Conservation (phyloP, 2,329 filamentous ascomycete species). For the Leptographium procerum region DNA sequence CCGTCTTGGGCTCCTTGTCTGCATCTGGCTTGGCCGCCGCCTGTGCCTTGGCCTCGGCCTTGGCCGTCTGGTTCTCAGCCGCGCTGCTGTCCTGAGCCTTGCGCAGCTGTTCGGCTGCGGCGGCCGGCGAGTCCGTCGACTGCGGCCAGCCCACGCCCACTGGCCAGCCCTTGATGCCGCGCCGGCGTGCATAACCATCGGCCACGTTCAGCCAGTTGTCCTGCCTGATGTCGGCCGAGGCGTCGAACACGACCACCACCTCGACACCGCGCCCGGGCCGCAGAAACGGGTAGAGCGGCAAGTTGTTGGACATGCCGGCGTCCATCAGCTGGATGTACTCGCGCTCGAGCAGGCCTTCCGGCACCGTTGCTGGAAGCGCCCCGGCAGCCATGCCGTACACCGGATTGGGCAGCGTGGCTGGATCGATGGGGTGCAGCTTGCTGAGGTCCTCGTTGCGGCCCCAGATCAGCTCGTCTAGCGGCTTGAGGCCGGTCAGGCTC, state of each 20-base stretch:
- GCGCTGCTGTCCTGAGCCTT: slow-evolving; percentile 43
- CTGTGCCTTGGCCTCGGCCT: slow-evolving; percentile 40
- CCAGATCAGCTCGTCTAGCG: slow-evolving; percentile 72
- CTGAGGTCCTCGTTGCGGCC: slow-evolving; percentile 73
- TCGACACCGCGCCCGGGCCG: slow-evolving; percentile 82
- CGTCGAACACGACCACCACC: slow-evolving; percentile 85
- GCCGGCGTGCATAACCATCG: slow-evolving; percentile 83
- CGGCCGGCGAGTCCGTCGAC: slow-evolving; percentile 40
- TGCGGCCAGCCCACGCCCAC: slow-evolving; percentile 90
- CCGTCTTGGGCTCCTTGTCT: slow-evolving; percentile 3
- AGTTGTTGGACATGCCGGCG: slow-evolving; percentile 96
- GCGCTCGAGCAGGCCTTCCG: slow-evolving; percentile 59
- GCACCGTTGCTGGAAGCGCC: slow-evolving; percentile 63
- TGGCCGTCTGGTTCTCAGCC: slow-evolving; percentile 47
- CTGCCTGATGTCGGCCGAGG: slow-evolving; percentile 81
- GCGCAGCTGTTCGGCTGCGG: slow-evolving; percentile 54
- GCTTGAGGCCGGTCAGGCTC: slow-evolving; percentile 60
- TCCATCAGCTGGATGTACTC: slow-evolving; percentile 83
- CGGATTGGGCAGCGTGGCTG: slow-evolving; percentile 83
- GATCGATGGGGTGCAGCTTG: slow-evolving; percentile 91
- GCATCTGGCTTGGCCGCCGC: slow-evolving; percentile 13
- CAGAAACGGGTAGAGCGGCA: slow-evolving; percentile 89
- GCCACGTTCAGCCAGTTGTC: slow-evolving; percentile 95
- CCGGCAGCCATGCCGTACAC: slow-evolving; percentile 66
- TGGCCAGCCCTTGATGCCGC: slow-evolving; percentile 89